Conservation (phyloP, 768 basidiomycete species). For the Suillus subaureus region DNA sequence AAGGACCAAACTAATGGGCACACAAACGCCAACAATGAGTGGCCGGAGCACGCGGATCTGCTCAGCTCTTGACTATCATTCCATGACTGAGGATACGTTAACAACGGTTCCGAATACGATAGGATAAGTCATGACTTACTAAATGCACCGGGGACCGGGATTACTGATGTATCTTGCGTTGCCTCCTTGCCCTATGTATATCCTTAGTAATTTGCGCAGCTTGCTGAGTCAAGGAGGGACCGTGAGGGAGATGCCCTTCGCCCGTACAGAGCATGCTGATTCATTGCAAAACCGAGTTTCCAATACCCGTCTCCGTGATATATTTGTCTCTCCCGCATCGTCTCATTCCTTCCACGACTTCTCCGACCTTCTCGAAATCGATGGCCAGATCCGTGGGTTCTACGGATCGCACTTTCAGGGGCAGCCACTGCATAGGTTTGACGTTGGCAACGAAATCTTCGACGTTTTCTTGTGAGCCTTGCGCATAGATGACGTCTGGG, state of each 20-base stretch:
- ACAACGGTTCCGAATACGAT: not conserved
- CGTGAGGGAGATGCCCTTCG: not conserved
- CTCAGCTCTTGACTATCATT: not conserved
- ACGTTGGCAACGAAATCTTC: constrained; percentile 68
- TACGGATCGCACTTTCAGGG: constrained; percentile 61
- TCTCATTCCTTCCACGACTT: constrained; percentile 70
- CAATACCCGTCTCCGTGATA: constrained; percentile 68
- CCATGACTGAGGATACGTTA: not conserved
- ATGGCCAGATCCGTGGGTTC: constrained; percentile 41
- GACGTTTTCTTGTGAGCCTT: constrained; percentile 52
- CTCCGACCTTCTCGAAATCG: constrained; percentile 62
- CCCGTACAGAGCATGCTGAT: not conserved
- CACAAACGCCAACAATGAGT: not conserved
- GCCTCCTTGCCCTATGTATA: not conserved
- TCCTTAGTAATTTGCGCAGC: not conserved
- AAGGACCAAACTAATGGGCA: not conserved
- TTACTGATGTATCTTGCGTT: not conserved
- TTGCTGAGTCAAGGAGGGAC: not conserved
- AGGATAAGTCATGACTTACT: not conserved
- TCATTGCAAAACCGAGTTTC: constrained; percentile 31
- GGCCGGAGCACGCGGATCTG: not conserved
- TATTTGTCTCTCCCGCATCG: constrained; percentile 54
- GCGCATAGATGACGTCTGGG: constrained; percentile 76
- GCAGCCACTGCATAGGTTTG: constrained; percentile 80
- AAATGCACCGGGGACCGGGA: not conserved